Conservation (phyloP, 2,329 filamentous ascomycete species). For the Fusarium stilboides region DNA sequence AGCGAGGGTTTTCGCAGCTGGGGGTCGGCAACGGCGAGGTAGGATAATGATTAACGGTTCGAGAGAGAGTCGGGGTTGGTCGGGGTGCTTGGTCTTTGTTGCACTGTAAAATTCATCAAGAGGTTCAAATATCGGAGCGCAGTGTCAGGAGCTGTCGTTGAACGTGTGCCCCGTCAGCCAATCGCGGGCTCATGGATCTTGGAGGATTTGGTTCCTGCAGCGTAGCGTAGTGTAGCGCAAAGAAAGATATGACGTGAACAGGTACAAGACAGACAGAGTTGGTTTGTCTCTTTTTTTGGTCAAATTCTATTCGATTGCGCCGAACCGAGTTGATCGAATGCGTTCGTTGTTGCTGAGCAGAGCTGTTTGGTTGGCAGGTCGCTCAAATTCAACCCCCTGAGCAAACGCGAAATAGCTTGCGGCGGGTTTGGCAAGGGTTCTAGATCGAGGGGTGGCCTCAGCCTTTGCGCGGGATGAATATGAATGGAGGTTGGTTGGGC, state of each 20-base stretch:
- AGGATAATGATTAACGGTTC: constrained; percentile 18
- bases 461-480: constrained; percentile 46
- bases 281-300: constrained; percentile 7
- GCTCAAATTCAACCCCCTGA: constrained; percentile 49
- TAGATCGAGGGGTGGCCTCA: constrained; percentile 52
- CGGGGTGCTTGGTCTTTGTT: constrained; percentile 32
- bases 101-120: constrained; percentile 51
- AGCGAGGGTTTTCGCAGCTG: constrained; percentile 41
- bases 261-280: constrained; percentile 8
- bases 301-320: constrained; percentile 21
- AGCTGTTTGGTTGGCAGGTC: constrained; percentile 41
- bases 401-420: constrained; percentile 50
- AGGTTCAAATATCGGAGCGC: constrained; percentile 41
- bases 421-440: constrained; percentile 48
- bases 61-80: constrained; percentile 20
- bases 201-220: constrained; percentile 28
- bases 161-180: constrained; percentile 45
- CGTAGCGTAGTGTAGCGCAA: constrained; percentile 7
- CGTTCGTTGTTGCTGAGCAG: constrained; percentile 40
- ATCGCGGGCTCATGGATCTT: constrained; percentile 49
- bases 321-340: constrained; percentile 5
- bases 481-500: constrained; percentile 21
- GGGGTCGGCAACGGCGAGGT: constrained; percentile 38
- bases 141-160: constrained; percentile 43
- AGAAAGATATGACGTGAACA: constrained; percentile 8